Evolutionary conservation across 2,329 filamentous ascomycete species (phyloP), one percentile per base, ranked within the genome.

Genomic region (Colletotrichum somersetense): DNA sequence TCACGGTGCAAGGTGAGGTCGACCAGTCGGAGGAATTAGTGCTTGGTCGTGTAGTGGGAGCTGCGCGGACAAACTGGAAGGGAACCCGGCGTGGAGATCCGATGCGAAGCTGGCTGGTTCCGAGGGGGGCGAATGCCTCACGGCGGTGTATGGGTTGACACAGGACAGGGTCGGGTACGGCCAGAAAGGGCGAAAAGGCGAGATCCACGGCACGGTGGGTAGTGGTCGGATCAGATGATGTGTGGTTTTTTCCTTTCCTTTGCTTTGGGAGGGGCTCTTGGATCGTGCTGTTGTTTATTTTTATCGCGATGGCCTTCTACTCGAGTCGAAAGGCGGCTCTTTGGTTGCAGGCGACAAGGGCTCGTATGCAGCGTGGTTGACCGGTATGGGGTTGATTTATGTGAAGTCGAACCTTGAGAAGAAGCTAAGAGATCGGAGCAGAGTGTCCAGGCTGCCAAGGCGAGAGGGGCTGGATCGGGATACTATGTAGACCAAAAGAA

Each of bases 1-100:
- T 68, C 65, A 55, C 58, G 44, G 65, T 55, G 58, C 44, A 58
- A 66, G 40, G 55, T 48, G 33, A 57, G 14, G 50, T 44, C n/a
- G 59, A 67, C 73, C 71, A 74, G 73, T 73, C 66, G 59, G 71
- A 59, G 59, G 42, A 48, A 71, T 62, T 30, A 57, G 26, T 59
- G 62, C 59, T 44, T 64, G 66, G 62, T 48, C 71, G 70, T 73
- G 66, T 30, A 30, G 30, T 72, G 55, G 40, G 58, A 69, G 50
- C 40, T 57, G 52, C 48, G 59, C 20, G 53, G 44, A 46, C 69
- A 38, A 42, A 65, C 52, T 40, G 61, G 48, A 30, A 33, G 53
- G 69, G 40, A 64, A 26, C 65, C 69, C 59, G 69, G 69, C 69
- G 69, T 69, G 69, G 53, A 72, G 59, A 69, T 72, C 66, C 59